Evolutionary conservation across 1,284 basidiomycete genomes (phyloP).

Genomic region (Irpex sp.): DNA sequence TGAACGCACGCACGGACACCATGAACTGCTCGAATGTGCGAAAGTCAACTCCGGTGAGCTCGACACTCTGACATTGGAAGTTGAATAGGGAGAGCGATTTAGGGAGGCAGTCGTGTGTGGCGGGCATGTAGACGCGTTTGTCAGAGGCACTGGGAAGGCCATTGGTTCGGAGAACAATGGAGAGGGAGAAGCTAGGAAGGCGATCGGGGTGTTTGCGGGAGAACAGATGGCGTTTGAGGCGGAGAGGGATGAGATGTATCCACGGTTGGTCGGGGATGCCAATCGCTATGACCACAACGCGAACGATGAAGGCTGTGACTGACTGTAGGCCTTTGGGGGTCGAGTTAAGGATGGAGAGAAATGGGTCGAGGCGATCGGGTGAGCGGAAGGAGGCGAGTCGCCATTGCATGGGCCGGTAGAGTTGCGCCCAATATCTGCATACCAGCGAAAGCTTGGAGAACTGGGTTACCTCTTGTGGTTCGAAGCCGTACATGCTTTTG

Average conservation of each 20-base stretch:
- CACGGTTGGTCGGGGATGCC: not conserved
- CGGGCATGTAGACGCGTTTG: not conserved
- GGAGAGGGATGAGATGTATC: not conserved
- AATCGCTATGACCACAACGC: not conserved
- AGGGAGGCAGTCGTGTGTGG: not conserved
- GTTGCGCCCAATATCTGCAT: not conserved
- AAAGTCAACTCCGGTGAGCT: not conserved
- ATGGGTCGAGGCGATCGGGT: not conserved
- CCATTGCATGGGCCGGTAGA: not conserved
- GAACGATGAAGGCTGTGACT: not conserved
- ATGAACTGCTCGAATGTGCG: not conserved
- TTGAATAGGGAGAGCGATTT: not conserved
- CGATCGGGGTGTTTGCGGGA: not conserved
- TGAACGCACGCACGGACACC: not conserved
- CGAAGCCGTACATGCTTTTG: not conserved
- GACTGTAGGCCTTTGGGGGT: not conserved
- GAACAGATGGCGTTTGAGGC: not conserved
- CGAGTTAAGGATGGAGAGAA: not conserved
- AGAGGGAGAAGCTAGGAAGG: not conserved
- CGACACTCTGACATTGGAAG: not conserved
- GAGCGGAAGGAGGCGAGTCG: not conserved
- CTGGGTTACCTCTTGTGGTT: not conserved
- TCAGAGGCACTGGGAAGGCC: not conserved
- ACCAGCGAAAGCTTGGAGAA: not conserved
- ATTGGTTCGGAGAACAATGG: not conserved